Base-by-base conservation (phyloP, 2,329 filamentous ascomycete species). In the Xylariaceae sp. region DNA sequence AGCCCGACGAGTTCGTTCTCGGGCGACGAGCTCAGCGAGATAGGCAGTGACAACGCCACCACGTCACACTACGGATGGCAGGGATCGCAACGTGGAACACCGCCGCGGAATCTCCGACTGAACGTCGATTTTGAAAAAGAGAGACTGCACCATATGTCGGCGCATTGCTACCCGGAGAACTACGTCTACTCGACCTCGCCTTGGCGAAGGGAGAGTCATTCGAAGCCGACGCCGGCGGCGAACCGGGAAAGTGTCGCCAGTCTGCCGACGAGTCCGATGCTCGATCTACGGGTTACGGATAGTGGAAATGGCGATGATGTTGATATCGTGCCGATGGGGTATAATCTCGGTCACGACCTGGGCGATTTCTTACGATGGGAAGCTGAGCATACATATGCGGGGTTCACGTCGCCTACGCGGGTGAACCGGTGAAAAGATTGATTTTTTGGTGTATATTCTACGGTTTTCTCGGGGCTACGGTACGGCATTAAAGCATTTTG, bases 341-440 rank as follows among this genome's bases (percentile, higher is more conserved):
- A 80, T 67, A 86, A 86, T 63, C 73, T 86, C 2, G 77, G 78
- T 9, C 80, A 84, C 61, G 83, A 86, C 66, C 67, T 86, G 45
- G 80, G 80, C 1, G 82, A 85, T 61, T 86, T 83, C 64, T 67
- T 86, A 52, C 76, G 73, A 57, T 86, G 82, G 82, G 82, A 84
- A 69, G 73, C 79, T 3, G 77, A 83, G 64, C 74, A 82, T 57
- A 77, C 78, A 1, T 79, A 75, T 58, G 68, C 67, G 7, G 69
- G 68, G 30, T 70, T 69, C 55, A 64, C 55, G 53, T 65, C 58
- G 15, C 50, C 53, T 18, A 34, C 48, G 47, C 59, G 60, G 8
- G 53, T 57, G 44, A 34, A 52, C 35, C 52, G 57, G 7, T 23
- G 4, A 17, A 2, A 50, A 18, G 3, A 13, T 57, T 44, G 7